These are phyloP conservation scores for Entrophospora sp. DNA, from an alignment of 192 early-diverging fungal species.

Conservation along the genomic window DNA sequence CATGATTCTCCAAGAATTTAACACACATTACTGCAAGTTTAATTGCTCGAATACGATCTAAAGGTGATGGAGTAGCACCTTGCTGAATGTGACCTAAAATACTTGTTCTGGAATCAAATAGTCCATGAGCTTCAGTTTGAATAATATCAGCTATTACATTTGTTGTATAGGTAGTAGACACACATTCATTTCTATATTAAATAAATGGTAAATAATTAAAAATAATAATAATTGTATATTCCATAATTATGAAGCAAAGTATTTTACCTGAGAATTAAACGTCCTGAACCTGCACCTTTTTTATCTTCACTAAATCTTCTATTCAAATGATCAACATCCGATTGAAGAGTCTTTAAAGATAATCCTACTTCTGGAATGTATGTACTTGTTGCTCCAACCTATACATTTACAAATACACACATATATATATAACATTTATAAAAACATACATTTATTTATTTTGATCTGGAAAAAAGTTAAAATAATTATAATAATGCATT, in stretches of 20 bases:
- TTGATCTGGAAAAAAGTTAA: too few species aligned
- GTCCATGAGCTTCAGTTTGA: constrained; percentile 73
- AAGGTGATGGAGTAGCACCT: constrained; percentile 84
- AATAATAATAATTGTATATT: background rate
- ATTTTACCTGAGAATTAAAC: constrained; percentile 66
- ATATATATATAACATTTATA: background rate
- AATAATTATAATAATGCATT: background rate
- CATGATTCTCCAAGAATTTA: constrained; percentile 72
- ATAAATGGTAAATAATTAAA: background rate
- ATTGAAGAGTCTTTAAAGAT: constrained; percentile 66
- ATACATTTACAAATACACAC: background rate
- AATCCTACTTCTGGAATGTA: constrained; percentile 95
- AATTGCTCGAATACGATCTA: constrained; percentile 92
- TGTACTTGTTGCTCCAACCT: constrained; percentile 76
- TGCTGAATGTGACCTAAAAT: constrained; percentile 95
- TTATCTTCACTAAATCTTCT: constrained; percentile 72
- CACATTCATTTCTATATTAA: constrained; percentile 50
- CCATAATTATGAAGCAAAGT: background rate
- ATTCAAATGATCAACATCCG: constrained; percentile 74
- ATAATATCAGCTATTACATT: constrained; percentile 79
- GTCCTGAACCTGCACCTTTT: constrained; percentile 64
- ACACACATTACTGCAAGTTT: constrained; percentile 73
- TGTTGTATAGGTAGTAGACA: constrained; percentile 80
- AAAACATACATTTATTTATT: background rate
- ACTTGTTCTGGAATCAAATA: constrained; percentile 86